Evolutionary conservation across 352 stramenopile species (phyloP), one percentile per base, ranked within the genome.

Genomic region (Phytopythium kandeliae): DNA sequence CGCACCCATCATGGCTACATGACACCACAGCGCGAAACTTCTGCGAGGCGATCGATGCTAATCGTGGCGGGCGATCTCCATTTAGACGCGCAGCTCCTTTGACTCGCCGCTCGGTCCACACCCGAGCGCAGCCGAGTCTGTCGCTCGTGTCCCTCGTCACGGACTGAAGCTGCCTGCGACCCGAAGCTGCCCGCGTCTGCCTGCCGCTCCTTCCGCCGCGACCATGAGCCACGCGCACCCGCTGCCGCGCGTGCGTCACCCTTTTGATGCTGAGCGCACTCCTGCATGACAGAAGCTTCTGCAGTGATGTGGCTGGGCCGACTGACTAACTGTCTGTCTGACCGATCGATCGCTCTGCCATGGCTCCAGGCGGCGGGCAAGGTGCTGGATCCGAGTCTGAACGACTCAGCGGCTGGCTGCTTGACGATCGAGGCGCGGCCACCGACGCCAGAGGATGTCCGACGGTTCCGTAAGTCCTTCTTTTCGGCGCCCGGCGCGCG

Each of bases 401-500:
- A 60, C 40, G 81, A 89, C 28, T 76, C 60, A 26, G 67, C 83
- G 2, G 63, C 55, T 21, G 62, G 50, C 17, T 95, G 82, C 43
- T 57, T 93, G 41, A 71, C 52, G 19, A 77, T 90, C 45, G 69
- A 80, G 24, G 33, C 69, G 9, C 82, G 80, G 17, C 85, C 80
- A 2, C 24, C 53, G 8, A 95, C 85, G 17, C 82, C 85, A 0
- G 80, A 92, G 36, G 65, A 89, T 16, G 67, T 91, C 55, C 62
- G 75, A 10, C 83, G 77, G 26, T 93, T 71, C 63, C 79, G 82
- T 54, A 90, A 90, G 63, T 93, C 82, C 48, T 92, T 92, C 62
- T 92, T 93, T 45, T 67, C 67, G 35, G 82, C 91, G 51, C 78
- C 85, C 0, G 82, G 80, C 21, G 55, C 77, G 28, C 73, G 78